A percentile compares a stretch with the other conserved stretches of the same genome.
phyloP scores from a whole-genome alignment of 306 rosid species.

The Clitoria ternatea region DNA sequence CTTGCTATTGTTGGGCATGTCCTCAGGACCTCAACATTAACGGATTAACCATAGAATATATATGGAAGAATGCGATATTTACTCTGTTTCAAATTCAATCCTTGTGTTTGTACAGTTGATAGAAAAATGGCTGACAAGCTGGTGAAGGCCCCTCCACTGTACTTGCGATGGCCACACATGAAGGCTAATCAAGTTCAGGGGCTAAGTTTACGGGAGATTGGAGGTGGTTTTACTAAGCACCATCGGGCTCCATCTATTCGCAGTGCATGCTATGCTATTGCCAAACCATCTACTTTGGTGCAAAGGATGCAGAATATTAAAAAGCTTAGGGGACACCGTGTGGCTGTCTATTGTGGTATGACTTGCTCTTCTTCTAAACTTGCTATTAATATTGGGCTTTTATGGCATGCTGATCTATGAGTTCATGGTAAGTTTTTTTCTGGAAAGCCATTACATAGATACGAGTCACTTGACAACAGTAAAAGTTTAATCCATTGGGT shows the following conservation, averaged over 20 bases:
- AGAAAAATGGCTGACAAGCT: constrained; percentile 35
- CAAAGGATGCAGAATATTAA: constrained; percentile 79
- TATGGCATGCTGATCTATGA: constrained; percentile 4
- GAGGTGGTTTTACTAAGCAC: constrained; percentile 84
- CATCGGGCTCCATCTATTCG: constrained; percentile 86
- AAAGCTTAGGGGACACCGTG: constrained; percentile 87
- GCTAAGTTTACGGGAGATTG: constrained; percentile 72
- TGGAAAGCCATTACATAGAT: constrained; percentile 24
- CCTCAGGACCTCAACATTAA: no score
- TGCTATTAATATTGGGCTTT: constrained; percentile 18
- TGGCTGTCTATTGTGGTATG: constrained; percentile 92
- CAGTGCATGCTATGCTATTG: constrained; percentile 86
- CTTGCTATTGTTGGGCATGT: background rate
- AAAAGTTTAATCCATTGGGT: background rate
- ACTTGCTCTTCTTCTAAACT: constrained; percentile 24
- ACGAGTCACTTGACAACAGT: constrained; percentile 11
- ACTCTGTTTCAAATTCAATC: constrained; percentile 22
- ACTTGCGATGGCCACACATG: constrained; percentile 88
- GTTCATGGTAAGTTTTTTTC: constrained; percentile 10
- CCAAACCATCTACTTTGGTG: constrained; percentile 88
- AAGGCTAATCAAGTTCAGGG: constrained; percentile 85
- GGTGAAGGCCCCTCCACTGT: constrained; percentile 52
- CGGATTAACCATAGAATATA: background rate
- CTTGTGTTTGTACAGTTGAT: constrained; percentile 49
- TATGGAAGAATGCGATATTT: constrained; percentile 16